Conservation (phyloP, 2,329 filamentous ascomycete species). For the Lachnellula hyalina region DNA sequence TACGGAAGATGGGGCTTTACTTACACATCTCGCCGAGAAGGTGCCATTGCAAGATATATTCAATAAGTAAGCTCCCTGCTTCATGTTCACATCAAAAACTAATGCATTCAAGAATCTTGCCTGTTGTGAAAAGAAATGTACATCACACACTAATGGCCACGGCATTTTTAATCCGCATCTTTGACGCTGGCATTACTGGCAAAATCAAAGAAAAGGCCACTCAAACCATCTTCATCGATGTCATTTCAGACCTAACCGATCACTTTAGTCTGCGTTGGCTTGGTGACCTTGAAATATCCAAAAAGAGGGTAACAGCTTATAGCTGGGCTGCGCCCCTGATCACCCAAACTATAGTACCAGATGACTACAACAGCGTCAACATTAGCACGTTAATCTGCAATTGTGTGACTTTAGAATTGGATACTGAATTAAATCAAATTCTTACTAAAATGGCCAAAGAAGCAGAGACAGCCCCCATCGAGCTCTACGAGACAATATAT, state of each 20-base stretch:
- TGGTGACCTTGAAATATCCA: neutral
- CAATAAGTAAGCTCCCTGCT: conserved; percentile 5
- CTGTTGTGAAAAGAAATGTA: conserved; percentile 4
- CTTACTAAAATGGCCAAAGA: neutral
- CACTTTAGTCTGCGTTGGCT: conserved; percentile 1
- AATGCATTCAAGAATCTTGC: conserved; percentile 1
- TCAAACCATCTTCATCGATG: conserved; percentile 3
- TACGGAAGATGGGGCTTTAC: conserved; percentile 4
- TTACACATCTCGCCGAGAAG: conserved; percentile 2
- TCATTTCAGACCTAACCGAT: conserved; percentile 4
- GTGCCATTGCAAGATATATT: conserved; percentile 7
- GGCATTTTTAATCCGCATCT: conserved; percentile 2
- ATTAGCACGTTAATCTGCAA: conserved; percentile 7
- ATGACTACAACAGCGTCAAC: conserved; percentile 1
- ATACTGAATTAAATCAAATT: neutral
- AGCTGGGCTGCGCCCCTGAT: neutral
- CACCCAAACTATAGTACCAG: neutral
- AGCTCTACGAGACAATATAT: conserved; percentile 4
- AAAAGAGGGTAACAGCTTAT: neutral
- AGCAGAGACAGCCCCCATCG: neutral
- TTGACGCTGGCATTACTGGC: neutral
- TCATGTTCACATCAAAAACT: neutral
- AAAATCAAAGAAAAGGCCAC: neutral
- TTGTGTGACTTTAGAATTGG: neutral
- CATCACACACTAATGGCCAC: neutral